These are phyloP conservation scores for Spathaspora sp. DNA, from an alignment of 805 yeast genomes.

Conservation along the genomic window DNA sequence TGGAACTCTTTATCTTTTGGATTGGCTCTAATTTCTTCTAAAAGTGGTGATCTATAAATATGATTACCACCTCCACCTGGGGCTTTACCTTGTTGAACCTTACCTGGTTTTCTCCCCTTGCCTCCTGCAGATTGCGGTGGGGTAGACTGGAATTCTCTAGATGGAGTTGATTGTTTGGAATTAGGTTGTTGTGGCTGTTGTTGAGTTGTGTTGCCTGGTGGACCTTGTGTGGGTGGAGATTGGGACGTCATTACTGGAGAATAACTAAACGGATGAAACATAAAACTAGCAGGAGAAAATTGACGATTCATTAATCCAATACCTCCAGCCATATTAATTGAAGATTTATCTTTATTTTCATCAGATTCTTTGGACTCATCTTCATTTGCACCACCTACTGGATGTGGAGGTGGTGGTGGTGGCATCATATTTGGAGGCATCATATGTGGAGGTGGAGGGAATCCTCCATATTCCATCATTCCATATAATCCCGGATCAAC, in stretches of 20 bases:
- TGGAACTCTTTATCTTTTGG: constrained; percentile 54
- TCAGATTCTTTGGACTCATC: constrained; percentile 6
- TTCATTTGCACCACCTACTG: neutral
- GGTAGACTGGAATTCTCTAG: neutral
- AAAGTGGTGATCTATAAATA: constrained; percentile 69
- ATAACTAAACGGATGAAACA: constrained; percentile 50
- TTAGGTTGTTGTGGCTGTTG: neutral
- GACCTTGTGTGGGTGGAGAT: constrained; percentile 13
- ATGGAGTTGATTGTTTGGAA: constrained; percentile 4
- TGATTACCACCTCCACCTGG: constrained; percentile 34
- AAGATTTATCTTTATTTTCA: neutral
- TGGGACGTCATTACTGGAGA: constrained; percentile 38
- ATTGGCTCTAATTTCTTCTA: constrained; percentile 81
- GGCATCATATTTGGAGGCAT: neutral
- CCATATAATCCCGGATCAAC: constrained; percentile 34
- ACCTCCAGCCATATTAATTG: constrained; percentile 12
- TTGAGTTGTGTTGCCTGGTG: neutral
- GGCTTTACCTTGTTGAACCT: constrained; percentile 8
- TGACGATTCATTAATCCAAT: constrained; percentile 38
- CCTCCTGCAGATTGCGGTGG: neutral
- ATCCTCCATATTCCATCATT: constrained; percentile 22
- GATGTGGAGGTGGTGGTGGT: constrained; percentile 3
- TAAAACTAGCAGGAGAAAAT: constrained; percentile 34
- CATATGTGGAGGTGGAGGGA: constrained; percentile 3
- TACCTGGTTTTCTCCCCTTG: neutral